Conservation (phyloP, 2,329 filamentous ascomycete species). For the Parastagonospora nodorum region DNA sequence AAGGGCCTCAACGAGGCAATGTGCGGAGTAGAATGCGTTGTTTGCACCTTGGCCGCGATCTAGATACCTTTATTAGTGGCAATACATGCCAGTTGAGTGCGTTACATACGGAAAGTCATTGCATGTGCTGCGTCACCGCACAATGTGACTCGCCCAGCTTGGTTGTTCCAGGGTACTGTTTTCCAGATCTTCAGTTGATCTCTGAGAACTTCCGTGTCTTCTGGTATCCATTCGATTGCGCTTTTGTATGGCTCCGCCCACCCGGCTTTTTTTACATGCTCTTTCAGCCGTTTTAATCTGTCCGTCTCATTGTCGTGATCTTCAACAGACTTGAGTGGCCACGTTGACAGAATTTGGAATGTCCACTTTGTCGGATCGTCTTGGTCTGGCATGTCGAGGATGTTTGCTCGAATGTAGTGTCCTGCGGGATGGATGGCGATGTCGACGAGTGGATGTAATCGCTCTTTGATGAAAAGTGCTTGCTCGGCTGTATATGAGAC, state of each 20-base stretch:
- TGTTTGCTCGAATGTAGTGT: constrained; percentile 35
- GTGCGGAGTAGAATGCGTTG: constrained; percentile 43
- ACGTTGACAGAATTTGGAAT: constrained; percentile 42
- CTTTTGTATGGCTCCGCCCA: constrained; percentile 44
- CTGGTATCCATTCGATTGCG: constrained; percentile 40
- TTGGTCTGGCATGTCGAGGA: constrained; percentile 39
- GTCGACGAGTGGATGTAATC: constrained; percentile 35
- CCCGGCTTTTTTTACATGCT: constrained; percentile 27
- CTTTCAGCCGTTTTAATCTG: constrained; percentile 31
- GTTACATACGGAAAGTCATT: constrained; percentile 45
- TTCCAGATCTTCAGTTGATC: constrained; percentile 46
- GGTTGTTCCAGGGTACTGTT: constrained; percentile 41
- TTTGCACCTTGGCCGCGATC: constrained; percentile 47
- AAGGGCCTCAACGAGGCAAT: constrained; percentile 32
- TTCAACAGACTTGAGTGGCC: constrained; percentile 30
- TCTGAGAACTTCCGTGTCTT: constrained; percentile 31
- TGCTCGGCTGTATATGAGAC: constrained; percentile 30
- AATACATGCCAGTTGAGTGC: neutral
- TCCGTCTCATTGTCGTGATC: constrained; percentile 34
- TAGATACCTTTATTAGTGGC: constrained; percentile 7
- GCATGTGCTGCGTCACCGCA: constrained; percentile 49
- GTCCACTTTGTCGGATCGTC: constrained; percentile 43
- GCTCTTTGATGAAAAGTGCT: constrained; percentile 30
- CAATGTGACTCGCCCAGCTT: constrained; percentile 39
- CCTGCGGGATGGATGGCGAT: constrained; percentile 39